These are phyloP conservation scores for Ceratocystis diversiconidia DNA, from an alignment of 2,329 filamentous ascomycete species.

Conservation along the genomic window DNA sequence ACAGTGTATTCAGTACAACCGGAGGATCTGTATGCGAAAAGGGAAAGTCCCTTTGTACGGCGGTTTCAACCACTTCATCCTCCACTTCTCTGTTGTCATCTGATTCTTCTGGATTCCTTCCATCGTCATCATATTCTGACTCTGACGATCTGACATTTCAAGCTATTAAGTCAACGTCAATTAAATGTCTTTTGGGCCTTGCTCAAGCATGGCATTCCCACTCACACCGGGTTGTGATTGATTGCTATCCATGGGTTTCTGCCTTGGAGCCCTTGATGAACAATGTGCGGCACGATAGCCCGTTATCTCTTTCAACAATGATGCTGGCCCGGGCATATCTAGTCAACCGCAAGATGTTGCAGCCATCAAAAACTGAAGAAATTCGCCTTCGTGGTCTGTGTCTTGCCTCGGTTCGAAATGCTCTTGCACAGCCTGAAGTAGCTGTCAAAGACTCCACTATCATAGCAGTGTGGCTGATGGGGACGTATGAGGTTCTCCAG, in stretches of 20 bases:
- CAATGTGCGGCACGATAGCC: conserved; percentile 7
- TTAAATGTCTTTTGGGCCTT: conserved; percentile 1
- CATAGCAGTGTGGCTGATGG: conserved; percentile 16
- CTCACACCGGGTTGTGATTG: conserved; percentile 14
- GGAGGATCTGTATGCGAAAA: background rate
- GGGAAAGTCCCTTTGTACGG: background rate
- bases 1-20: background rate
- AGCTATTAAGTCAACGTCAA: background rate
- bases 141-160: background rate
- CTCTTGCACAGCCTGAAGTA: conserved; percentile 4
- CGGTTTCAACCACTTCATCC: background rate
- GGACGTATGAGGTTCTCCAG: conserved; percentile 16
- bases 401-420: conserved; percentile 10
- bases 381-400: conserved; percentile 7
- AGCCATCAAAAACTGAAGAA: conserved; percentile 2
- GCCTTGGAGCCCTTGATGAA: conserved; percentile 16
- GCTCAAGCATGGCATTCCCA: conserved; percentile 12
- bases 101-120: background rate
- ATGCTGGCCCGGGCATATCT: conserved; percentile 17
- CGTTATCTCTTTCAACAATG: conserved; percentile 13
- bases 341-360: conserved; percentile 12
- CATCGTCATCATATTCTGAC: background rate
- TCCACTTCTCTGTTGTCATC: background rate
- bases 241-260: conserved; percentile 18
- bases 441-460: conserved; percentile 13